Conservation (phyloP, 768 basidiomycete genomes). For the Termitomyces sp. region DNA sequence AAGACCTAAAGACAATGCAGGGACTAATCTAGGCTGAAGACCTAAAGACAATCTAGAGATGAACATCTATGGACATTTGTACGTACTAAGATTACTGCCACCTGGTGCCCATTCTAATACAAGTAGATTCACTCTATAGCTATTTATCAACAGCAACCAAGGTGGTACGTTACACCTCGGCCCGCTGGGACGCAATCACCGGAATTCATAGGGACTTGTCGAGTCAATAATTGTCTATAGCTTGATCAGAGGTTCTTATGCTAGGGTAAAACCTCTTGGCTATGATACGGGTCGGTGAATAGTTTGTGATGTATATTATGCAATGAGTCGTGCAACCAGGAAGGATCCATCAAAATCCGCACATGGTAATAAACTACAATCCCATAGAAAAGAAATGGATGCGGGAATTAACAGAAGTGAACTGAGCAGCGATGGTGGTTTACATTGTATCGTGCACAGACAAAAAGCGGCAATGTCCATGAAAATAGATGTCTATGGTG, state of each 20-base stretch:
- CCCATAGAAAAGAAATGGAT: background rate
- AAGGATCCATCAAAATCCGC: background rate
- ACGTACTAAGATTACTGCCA: too few relatives aligned
- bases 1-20: too few relatives aligned
- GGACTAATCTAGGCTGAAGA: too few relatives aligned
- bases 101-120: too few relatives aligned
- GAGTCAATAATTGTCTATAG: too few relatives aligned
- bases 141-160: too few relatives aligned
- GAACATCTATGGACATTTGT: too few relatives aligned
- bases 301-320: background rate
- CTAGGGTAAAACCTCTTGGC: background rate
- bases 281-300: background rate
- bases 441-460: conserved; percentile 1
- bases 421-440: background rate
- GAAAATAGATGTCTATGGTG: conserved; percentile 1
- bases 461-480: background rate
- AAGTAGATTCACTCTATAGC: too few relatives aligned
- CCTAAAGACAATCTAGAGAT: too few relatives aligned
- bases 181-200: too few relatives aligned
- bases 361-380: conserved; percentile 4
- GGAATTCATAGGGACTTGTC: too few relatives aligned
- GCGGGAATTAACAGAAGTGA: background rate
- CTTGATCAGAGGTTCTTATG: background rate
- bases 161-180: too few relatives aligned
- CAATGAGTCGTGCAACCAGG: background rate